These are phyloP conservation scores for Hamiltosporidium magnivora DNA, from an alignment of 371 early-diverging fungal genomes.

Conservation along the genomic window DNA sequence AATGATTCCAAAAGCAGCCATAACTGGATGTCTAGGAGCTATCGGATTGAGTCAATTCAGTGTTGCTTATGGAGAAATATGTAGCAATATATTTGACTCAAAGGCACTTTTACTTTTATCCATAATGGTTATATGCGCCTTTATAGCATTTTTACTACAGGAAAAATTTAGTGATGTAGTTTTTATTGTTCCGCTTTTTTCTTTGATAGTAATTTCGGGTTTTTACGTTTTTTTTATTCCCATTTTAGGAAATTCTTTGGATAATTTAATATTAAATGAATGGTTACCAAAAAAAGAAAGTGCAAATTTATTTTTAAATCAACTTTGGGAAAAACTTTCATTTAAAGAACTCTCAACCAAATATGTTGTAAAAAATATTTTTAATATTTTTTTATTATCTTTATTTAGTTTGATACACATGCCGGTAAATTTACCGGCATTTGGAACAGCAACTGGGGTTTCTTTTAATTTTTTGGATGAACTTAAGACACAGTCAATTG, in stretches of 20 bases:
- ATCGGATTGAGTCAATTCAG: slow-evolving; percentile 1
- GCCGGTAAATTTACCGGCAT: neutral
- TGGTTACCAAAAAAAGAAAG: neutral
- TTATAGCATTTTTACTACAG: neutral
- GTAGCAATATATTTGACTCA: neutral
- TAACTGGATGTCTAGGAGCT: neutral
- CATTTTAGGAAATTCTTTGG: neutral
- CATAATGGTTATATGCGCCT: neutral
- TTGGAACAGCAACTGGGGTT: neutral
- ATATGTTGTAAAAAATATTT: neutral
- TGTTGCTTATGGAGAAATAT: neutral
- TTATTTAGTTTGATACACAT: neutral
- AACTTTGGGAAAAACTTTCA: neutral
- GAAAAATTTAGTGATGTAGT: neutral
- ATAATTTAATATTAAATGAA: neutral
- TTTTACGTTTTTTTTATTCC: neutral
- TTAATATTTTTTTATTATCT: neutral
- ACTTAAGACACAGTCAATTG: neutral
- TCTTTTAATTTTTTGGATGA: neutral
- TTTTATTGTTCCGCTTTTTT: neutral
- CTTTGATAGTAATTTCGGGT: neutral
- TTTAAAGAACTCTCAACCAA: neutral
- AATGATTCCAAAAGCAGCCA: neutral
- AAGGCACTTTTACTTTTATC: neutral
- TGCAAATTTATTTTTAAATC: neutral